These are phyloP conservation scores for Westerdykella ornata DNA, from an alignment of 2,329 filamentous ascomycete species.

Conservation along the genomic window DNA sequence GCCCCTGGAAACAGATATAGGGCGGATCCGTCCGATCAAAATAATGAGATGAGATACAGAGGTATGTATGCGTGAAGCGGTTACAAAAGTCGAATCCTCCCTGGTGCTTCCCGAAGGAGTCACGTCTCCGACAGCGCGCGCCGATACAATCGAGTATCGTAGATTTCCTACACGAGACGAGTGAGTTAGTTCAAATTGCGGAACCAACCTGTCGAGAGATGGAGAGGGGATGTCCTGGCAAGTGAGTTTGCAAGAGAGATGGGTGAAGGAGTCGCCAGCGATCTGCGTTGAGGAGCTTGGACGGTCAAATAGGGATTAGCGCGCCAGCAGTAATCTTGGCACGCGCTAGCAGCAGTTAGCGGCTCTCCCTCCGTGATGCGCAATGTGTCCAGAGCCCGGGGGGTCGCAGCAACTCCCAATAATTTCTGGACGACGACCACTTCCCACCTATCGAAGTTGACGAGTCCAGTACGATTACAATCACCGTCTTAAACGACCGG, in stretches of 20 bases:
- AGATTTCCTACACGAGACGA: background rate
- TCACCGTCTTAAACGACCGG: too few species aligned
- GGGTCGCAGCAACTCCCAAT: background rate
- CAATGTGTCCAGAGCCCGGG: constrained; percentile 7
- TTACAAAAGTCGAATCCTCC: too few species aligned
- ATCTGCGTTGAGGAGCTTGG: constrained; percentile 4
- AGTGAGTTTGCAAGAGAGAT: background rate
- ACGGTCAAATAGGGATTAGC: constrained; percentile 4
- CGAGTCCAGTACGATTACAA: too few species aligned
- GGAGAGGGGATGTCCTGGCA: constrained; percentile 2
- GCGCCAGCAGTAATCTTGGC: background rate
- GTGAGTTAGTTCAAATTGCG: constrained; percentile 6
- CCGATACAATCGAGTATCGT: background rate
- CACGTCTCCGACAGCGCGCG: too few species aligned
- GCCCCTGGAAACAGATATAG: constrained; percentile 15
- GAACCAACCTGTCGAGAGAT: constrained; percentile 14
- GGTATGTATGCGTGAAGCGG: background rate
- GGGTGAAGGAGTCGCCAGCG: background rate
- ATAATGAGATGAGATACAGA: constrained; percentile 9
- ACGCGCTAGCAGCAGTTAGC: background rate
- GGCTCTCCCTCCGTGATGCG: constrained; percentile 1
- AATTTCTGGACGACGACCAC: background rate
- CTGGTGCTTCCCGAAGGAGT: too few species aligned
- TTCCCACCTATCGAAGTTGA: too few species aligned
- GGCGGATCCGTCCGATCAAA: constrained; percentile 15